A percentile compares a stretch with the other conserved stretches of the same genome.
phyloP scores from a whole-genome alignment of 169 alveolate genomes.

The Plasmodium coatneyi region DNA sequence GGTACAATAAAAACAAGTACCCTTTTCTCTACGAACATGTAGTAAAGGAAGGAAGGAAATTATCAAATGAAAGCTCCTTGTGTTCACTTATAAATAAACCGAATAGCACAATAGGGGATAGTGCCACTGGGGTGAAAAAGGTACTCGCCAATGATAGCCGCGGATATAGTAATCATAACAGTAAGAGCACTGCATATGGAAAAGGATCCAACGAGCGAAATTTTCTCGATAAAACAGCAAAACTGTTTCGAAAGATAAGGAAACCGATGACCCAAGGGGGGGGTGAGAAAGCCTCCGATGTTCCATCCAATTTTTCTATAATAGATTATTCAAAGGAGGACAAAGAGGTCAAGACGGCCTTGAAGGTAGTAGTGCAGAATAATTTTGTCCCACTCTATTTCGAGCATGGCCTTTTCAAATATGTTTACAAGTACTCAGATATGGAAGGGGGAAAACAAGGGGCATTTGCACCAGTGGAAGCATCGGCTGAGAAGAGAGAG shows the following conservation, averaged over 20 bases:
- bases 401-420: conserved; percentile 38
- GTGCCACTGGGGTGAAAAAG: background rate
- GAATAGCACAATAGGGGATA: background rate
- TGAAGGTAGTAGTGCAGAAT: conserved; percentile 2
- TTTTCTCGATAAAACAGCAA: background rate
- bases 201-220: background rate
- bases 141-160: background rate
- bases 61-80: background rate
- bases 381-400: conserved; percentile 43
- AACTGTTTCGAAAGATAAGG: background rate
- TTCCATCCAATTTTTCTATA: background rate
- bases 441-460: background rate
- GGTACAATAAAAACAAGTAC: conserved; percentile 23
- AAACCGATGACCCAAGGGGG: background rate
- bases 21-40: conserved; percentile 61
- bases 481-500: background rate
- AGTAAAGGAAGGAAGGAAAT: conserved; percentile 21
- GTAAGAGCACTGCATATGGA: background rate
- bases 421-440: conserved; percentile 23
- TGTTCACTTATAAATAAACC: background rate
- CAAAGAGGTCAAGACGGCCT: background rate
- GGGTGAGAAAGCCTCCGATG: background rate
- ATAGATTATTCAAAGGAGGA: background rate
- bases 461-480: too few relatives aligned
- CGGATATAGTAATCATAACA: background rate